Evolutionary conservation across 805 yeast genomes (phyloP).

Genomic region (Starmerella apis): DNA sequence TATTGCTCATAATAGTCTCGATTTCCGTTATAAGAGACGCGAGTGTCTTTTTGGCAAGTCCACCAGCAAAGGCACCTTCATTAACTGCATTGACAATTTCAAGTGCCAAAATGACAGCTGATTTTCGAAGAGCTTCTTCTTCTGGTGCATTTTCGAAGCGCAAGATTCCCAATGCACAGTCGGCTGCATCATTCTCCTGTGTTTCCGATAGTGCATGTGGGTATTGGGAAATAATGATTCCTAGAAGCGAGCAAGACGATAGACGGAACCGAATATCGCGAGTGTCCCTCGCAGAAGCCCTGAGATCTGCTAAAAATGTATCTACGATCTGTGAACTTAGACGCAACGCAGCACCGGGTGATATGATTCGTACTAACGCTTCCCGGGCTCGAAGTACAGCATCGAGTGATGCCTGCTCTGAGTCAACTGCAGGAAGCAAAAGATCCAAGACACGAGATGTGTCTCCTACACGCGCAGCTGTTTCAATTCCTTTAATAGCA

Average conservation of each 20-base stretch:
- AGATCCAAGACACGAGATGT: conserved; percentile 8
- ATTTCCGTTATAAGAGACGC: conserved; percentile 6
- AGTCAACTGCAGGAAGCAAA: conserved; percentile 1
- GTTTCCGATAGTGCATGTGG: conserved; percentile 41
- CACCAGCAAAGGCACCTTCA: conserved; percentile 23
- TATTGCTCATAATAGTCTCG: background rate
- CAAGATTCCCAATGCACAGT: conserved; percentile 67
- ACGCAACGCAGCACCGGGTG: conserved; percentile 26
- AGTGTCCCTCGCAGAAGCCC: conserved; percentile 12
- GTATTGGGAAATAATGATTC: conserved; percentile 51
- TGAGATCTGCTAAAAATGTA: conserved; percentile 13
- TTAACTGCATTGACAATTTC: conserved; percentile 28
- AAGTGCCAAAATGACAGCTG: conserved; percentile 57
- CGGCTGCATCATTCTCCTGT: conserved; percentile 49
- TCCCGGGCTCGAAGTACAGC: conserved; percentile 75
- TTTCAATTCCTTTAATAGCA: conserved; percentile 66
- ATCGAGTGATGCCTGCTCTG: conserved; percentile 38
- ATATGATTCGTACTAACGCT: conserved; percentile 51
- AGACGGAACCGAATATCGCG: conserved; percentile 56
- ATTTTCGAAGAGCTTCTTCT: conserved; percentile 48
- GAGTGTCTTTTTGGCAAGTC: conserved; percentile 11
- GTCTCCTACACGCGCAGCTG: conserved; percentile 20
- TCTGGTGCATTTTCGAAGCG: conserved; percentile 47
- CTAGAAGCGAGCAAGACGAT: conserved; percentile 83
- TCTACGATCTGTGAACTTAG: conserved; percentile 34